A percentile compares a stretch with the other conserved stretches of the same genome.
Conservation (phyloP, 2,329 filamentous ascomycete species). For the Chrysosporium queenslandicum region DNA sequence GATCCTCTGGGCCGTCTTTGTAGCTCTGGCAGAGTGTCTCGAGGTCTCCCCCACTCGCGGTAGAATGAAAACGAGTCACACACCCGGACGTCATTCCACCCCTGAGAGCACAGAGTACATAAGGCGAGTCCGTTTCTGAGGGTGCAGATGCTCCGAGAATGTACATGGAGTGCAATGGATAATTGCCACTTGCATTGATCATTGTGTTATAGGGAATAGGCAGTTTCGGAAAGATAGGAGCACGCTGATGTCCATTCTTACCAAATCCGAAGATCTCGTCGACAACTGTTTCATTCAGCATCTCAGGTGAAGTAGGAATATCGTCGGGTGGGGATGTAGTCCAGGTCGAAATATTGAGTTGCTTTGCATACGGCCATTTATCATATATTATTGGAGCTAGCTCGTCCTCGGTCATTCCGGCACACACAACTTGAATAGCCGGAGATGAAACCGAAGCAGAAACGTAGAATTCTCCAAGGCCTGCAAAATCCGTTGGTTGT, state of each 20-base stretch:
- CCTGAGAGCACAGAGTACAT: slow-evolving; percentile 58
- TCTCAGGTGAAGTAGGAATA: slow-evolving; percentile 33
- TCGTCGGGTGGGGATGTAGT: slow-evolving; percentile 24
- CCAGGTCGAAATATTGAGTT: slow-evolving; percentile 26
- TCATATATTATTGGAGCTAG: slow-evolving; percentile 56
- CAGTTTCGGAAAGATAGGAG: slow-evolving; percentile 46
- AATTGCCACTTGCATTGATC: slow-evolving; percentile 39
- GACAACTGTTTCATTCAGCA: slow-evolving; percentile 49
- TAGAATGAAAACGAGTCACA: slow-evolving; percentile 49
- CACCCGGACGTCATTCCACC: slow-evolving; percentile 56
- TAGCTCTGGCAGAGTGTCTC: slow-evolving; percentile 53
- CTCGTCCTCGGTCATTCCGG: slow-evolving; percentile 51
- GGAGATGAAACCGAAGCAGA: slow-evolving; percentile 61
- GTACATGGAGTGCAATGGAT: slow-evolving; percentile 51
- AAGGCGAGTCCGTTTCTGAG: slow-evolving; percentile 36
- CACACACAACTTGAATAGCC: slow-evolving; percentile 62
- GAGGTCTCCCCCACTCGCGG: slow-evolving; percentile 50
- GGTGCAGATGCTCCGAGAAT: slow-evolving; percentile 47
- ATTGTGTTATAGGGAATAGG: slow-evolving; percentile 59
- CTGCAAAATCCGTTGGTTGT: slow-evolving; percentile 55
- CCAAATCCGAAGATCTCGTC: slow-evolving; percentile 65
- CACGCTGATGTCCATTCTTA: slow-evolving; percentile 39
- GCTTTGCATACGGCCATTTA: slow-evolving; percentile 41
- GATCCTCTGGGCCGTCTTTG: slow-evolving; percentile 47
- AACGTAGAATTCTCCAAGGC: slow-evolving; percentile 59